Evolutionary conservation across 768 basidiomycete species (phyloP).

Genomic region (Suillus luteus): DNA sequence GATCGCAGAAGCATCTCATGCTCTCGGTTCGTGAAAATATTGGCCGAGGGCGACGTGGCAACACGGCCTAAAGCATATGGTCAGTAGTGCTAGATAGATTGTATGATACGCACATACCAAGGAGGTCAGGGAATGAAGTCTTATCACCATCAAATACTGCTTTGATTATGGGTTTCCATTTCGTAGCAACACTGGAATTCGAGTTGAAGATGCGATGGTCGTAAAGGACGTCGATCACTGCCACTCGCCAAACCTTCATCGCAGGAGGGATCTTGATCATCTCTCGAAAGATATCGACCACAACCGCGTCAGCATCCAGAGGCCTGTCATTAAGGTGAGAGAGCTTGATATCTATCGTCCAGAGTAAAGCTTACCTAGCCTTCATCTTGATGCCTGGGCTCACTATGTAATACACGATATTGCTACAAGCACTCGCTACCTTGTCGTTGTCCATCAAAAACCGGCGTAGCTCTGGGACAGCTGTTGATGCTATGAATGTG

Average conservation of each 20-base stretch:
- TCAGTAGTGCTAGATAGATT: slow-evolving; percentile 34
- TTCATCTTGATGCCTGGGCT: slow-evolving; percentile 79
- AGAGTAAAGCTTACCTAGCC: slow-evolving; percentile 51
- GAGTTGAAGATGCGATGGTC: slow-evolving; percentile 89
- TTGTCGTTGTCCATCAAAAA: slow-evolving; percentile 87
- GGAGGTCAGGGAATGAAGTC: slow-evolving; percentile 79
- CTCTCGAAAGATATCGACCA: slow-evolving; percentile 71
- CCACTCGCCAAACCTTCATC: slow-evolving; percentile 81
- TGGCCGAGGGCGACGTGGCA: slow-evolving; percentile 84
- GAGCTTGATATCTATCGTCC: neutral
- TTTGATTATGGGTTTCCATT: slow-evolving; percentile 81
- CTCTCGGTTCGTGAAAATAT: slow-evolving; percentile 95
- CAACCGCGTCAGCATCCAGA: slow-evolving; percentile 70
- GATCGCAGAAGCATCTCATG: slow-evolving; percentile 90
- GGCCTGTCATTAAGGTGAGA: slow-evolving; percentile 49
- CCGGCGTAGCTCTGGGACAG: slow-evolving; percentile 73
- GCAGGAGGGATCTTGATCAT: slow-evolving; percentile 78
- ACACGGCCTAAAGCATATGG: slow-evolving; percentile 59
- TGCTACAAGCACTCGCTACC: slow-evolving; percentile 74
- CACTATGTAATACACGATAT: slow-evolving; percentile 83
- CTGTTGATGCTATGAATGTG: slow-evolving; percentile 64
- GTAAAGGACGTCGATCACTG: slow-evolving; percentile 78
- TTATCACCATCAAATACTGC: slow-evolving; percentile 85
- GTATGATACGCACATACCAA: slow-evolving; percentile 55
- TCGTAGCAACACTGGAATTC: slow-evolving; percentile 49